A percentile compares a stretch with the other conserved stretches of the same genome.
Evolutionary conservation across 2,329 filamentous ascomycete species (phyloP).

Genomic region (Colletotrichum cordylinicola): DNA sequence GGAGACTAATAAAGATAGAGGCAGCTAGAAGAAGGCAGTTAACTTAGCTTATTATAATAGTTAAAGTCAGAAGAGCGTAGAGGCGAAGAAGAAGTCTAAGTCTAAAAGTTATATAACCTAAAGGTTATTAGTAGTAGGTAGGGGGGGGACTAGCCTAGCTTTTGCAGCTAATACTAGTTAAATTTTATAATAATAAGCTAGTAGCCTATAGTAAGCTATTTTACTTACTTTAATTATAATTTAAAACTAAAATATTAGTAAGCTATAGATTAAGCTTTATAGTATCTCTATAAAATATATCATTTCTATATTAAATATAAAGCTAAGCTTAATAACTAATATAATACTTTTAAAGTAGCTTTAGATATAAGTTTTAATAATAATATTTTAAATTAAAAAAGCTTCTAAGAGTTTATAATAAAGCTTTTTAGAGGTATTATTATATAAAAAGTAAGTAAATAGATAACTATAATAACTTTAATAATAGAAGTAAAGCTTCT

Average conservation of each 20-base stretch:
- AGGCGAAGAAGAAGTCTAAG: too few relatives aligned
- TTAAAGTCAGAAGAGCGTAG: too few relatives aligned
- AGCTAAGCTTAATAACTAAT: not conserved
- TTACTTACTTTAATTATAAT: not conserved
- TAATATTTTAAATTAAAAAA: not conserved
- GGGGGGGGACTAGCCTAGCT: too few relatives aligned
- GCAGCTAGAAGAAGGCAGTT: too few relatives aligned
- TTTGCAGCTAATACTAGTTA: too few relatives aligned
- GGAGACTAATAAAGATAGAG: too few relatives aligned
- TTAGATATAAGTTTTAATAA: not conserved
- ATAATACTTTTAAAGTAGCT: not conserved
- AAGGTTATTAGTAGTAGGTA: too few relatives aligned
- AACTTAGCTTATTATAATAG: too few relatives aligned
- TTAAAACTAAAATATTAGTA: not conserved
- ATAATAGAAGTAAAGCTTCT: not conserved
- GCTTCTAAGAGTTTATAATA: not conserved
- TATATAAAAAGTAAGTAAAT: not conserved
- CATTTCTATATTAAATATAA: not conserved
- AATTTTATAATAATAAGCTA: too few relatives aligned
- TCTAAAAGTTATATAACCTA: too few relatives aligned
- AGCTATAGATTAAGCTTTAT: not conserved
- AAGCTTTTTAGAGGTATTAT: not conserved
- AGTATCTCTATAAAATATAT: not conserved
- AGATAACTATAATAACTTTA: not conserved
- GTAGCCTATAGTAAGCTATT: not conserved